phyloP scores from a whole-genome alignment of 345 rosid species.

The Corchorus capsularis region DNA sequence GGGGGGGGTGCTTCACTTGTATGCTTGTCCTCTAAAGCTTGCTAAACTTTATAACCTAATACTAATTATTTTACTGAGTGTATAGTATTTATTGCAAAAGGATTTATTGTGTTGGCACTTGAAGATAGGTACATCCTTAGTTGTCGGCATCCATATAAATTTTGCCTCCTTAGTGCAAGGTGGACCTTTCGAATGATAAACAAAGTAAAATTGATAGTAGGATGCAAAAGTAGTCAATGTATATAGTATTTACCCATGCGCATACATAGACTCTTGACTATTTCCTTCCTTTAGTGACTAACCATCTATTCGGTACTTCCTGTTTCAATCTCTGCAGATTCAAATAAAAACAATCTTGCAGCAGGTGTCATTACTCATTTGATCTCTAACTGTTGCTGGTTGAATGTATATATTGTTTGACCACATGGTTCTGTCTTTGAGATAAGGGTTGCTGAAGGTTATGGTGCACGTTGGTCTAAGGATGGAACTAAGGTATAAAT shows the following conservation, averaged over 20 bases:
- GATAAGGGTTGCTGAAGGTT: conserved; percentile 64
- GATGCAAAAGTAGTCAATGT: not conserved
- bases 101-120: not conserved
- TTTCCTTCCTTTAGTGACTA: not conserved
- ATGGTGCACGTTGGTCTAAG: conserved; percentile 74
- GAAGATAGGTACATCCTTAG: not conserved
- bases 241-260: not conserved
- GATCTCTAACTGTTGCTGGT: conserved; percentile 56
- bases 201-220: not conserved
- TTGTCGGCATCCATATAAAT: not conserved
- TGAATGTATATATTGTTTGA: conserved; percentile 62
- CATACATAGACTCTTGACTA: not conserved
- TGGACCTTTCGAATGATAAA: not conserved
- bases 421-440: conserved; percentile 71
- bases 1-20: not conserved
- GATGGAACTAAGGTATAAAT: conserved; percentile 69
- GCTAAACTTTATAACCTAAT: not conserved
- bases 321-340: conserved; percentile 40
- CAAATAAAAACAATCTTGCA: conserved; percentile 57
- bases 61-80: not conserved
- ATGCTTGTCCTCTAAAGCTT: not conserved
- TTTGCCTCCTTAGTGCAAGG: not conserved
- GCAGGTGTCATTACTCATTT: conserved; percentile 44
- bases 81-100: not conserved
- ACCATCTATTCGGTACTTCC: not conserved